Conservation (phyloP, 2,329 filamentous ascomycete genomes). For the Westerdykella sp. region DNA sequence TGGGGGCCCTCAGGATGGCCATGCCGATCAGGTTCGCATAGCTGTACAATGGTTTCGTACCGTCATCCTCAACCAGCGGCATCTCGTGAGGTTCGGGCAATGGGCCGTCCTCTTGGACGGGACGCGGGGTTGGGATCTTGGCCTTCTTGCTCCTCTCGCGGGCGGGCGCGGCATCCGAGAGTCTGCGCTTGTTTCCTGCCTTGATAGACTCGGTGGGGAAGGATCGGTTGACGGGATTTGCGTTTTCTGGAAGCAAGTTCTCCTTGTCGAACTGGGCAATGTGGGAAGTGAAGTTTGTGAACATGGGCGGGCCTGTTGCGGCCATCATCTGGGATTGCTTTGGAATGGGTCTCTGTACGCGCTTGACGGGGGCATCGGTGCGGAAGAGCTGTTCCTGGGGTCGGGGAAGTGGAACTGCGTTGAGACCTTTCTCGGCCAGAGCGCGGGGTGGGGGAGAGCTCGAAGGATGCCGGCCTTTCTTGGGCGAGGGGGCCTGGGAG, state of each 20-base stretch:
- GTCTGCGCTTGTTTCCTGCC: constrained; percentile 49
- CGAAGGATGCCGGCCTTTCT: constrained; percentile 55
- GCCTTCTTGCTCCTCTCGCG: constrained; percentile 67
- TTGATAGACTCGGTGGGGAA: constrained; percentile 26
- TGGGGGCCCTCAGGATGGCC: constrained; percentile 84
- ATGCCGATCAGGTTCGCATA: constrained; percentile 95
- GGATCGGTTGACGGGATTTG: neutral
- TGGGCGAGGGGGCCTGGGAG: constrained; percentile 58
- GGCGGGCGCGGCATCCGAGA: constrained; percentile 68
- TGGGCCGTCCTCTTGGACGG: constrained; percentile 38
- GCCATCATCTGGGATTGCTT: constrained; percentile 21
- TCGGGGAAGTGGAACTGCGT: constrained; percentile 61
- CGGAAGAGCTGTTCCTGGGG: constrained; percentile 50
- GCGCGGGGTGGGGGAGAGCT: constrained; percentile 54
- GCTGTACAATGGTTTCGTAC: constrained; percentile 81
- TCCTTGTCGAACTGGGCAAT: constrained; percentile 41
- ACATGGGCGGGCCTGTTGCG: constrained; percentile 53
- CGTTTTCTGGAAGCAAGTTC: constrained; percentile 33
- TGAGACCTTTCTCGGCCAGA: constrained; percentile 58
- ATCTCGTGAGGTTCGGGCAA: constrained; percentile 74
- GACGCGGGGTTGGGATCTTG: constrained; percentile 51
- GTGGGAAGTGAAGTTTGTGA: constrained; percentile 45
- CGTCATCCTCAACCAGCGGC: constrained; percentile 75
- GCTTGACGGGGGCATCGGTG: constrained; percentile 67
- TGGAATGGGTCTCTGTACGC: constrained; percentile 46